Percentiles rank a stretch among this genome's conserved stretches.
Evolutionary conservation across 2,329 filamentous ascomycete genomes (phyloP).

Genomic region (Colletotrichum sp.): DNA sequence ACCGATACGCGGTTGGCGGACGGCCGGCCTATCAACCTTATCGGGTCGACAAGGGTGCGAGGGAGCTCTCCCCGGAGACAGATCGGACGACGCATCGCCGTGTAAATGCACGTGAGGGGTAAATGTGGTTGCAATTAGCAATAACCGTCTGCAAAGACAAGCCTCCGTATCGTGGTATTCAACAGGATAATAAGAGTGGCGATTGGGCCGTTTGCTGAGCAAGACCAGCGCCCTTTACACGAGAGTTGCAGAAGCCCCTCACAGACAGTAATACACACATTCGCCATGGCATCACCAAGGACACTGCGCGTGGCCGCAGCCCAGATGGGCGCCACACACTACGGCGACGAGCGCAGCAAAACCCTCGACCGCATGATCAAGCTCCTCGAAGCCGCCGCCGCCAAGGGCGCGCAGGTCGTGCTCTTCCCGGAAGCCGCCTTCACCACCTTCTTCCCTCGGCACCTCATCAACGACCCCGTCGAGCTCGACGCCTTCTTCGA

Average conservation of each 20-base stretch:
- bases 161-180: neutral
- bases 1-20: neutral
- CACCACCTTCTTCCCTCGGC: slow-evolving; percentile 61
- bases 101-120: neutral
- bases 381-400: slow-evolving; percentile 50
- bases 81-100: neutral
- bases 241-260: neutral
- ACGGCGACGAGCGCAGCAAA: slow-evolving; percentile 40
- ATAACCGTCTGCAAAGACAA: too few relatives aligned
- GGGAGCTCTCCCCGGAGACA: neutral
- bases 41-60: neutral
- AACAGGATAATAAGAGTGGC: neutral
- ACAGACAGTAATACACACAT: neutral
- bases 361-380: slow-evolving; percentile 53
- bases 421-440: slow-evolving; percentile 60
- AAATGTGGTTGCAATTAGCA: neutral
- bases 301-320: slow-evolving; percentile 50
- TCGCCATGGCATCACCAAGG: neutral
- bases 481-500: slow-evolving; percentile 57
- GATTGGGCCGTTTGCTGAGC: neutral
- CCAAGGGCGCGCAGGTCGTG: slow-evolving; percentile 50
- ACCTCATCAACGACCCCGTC: slow-evolving; percentile 47
- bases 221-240: neutral
- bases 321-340: slow-evolving; percentile 51
- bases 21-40: slow-evolving; percentile 5